phyloP scores from a whole-genome alignment of 495 filamentous ascomycete species.

The Penicillium coprophilum region DNA sequence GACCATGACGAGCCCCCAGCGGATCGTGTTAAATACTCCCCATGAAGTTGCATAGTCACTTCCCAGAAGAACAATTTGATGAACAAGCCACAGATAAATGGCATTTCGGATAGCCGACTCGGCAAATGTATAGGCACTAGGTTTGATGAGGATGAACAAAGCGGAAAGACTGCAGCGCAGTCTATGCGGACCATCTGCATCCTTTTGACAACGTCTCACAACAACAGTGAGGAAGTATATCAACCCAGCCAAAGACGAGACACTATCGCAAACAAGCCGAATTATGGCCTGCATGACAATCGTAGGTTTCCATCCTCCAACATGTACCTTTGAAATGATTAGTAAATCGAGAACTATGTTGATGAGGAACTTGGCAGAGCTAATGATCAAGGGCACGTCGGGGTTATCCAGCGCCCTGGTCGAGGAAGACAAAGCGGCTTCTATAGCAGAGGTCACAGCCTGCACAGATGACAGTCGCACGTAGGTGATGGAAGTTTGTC shows the following conservation, averaged over 20 bases:
- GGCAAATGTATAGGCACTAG: constrained; percentile 56
- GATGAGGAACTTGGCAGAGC: constrained; percentile 56
- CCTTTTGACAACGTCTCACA: constrained; percentile 19
- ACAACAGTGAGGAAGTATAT: constrained; percentile 56
- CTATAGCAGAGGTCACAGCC: constrained; percentile 60
- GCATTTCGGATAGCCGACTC: constrained; percentile 69
- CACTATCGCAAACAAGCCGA: constrained; percentile 59
- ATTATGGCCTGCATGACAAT: constrained; percentile 65
- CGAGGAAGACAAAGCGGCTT: constrained; percentile 59
- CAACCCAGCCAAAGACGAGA: constrained; percentile 57
- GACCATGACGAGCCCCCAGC: constrained; percentile 79
- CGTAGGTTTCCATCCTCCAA: constrained; percentile 37
- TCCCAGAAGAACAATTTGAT: constrained; percentile 60
- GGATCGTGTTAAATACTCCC: constrained; percentile 74
- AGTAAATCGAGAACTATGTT: constrained; percentile 72
- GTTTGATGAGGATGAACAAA: constrained; percentile 52
- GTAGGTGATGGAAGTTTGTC: constrained; percentile 58
- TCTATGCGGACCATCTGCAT: neutral
- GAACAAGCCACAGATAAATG: constrained; percentile 73
- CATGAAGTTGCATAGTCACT: constrained; percentile 68
- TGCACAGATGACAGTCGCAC: constrained; percentile 64
- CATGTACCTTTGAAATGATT: constrained; percentile 54
- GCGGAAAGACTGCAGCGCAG: constrained; percentile 31
- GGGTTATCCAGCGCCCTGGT: constrained; percentile 70
- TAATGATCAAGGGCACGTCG: constrained; percentile 73